Conservation (phyloP, 2,329 filamentous ascomycete genomes). For the Bipolaris sorokiniana region DNA sequence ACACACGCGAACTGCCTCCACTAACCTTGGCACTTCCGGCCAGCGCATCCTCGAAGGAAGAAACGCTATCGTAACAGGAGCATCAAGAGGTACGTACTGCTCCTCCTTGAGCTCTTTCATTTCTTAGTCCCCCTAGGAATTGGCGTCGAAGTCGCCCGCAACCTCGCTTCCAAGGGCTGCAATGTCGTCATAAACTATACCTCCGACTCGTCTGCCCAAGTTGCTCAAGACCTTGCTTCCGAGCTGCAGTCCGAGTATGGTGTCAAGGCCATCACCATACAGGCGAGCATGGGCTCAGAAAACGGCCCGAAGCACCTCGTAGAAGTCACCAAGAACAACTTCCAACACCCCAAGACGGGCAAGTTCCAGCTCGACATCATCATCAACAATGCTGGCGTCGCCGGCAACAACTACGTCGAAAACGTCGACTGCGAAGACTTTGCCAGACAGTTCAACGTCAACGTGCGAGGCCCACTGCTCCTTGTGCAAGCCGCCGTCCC, state of each 20-base stretch:
- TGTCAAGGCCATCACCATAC: conserved; percentile 66
- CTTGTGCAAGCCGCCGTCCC: conserved; percentile 75
- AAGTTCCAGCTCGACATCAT: conserved; percentile 79
- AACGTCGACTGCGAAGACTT: conserved; percentile 71
- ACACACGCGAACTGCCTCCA: conserved; percentile 46
- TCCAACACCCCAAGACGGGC: conserved; percentile 59
- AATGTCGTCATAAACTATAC: conserved; percentile 75
- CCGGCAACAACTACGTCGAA: conserved; percentile 67
- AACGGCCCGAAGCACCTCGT: conserved; percentile 67
- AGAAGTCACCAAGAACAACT: conserved; percentile 63
- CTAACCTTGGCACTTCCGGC: conserved; percentile 45
- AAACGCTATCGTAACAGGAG: conserved; percentile 79
- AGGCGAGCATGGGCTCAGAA: conserved; percentile 72
- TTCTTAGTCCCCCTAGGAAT: conserved; percentile 64
- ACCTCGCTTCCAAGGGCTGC: conserved; percentile 74
- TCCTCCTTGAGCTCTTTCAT: not conserved
- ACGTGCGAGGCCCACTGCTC: conserved; percentile 80
- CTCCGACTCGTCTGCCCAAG: conserved; percentile 63
- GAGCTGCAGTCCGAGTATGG: conserved; percentile 63
- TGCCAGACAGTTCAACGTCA: conserved; percentile 74
- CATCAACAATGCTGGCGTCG: conserved; percentile 82
- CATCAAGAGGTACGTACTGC: conserved; percentile 68
- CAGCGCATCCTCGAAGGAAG: conserved; percentile 67
- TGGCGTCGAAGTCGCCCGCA: conserved; percentile 69
- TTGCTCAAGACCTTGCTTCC: conserved; percentile 60